Conservation (phyloP, 805 yeast species). For the Candida nitratophila region DNA sequence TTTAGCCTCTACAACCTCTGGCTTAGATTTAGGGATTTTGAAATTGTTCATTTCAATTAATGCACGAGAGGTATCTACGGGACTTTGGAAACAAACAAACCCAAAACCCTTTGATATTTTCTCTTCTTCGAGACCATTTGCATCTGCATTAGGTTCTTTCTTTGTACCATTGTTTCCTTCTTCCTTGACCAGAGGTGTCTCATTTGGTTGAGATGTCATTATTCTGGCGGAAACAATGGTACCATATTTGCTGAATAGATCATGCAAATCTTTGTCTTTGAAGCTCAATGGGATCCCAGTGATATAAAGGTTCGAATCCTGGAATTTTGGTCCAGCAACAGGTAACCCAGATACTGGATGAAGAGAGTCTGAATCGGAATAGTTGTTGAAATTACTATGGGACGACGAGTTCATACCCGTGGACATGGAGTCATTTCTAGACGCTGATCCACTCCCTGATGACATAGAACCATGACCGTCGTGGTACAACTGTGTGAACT, state of each 20-base stretch:
- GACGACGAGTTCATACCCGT: no score
- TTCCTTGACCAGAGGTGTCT: slow-evolving; percentile 1
- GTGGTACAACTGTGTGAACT: no score
- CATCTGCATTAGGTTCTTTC: neutral
- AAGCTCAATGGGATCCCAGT: slow-evolving; percentile 52
- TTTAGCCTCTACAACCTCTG: slow-evolving; percentile 6
- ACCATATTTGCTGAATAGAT: slow-evolving; percentile 41
- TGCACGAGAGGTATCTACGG: slow-evolving; percentile 63
- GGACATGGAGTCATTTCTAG: no score
- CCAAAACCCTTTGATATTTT: slow-evolving; percentile 70
- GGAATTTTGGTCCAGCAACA: slow-evolving; percentile 41
- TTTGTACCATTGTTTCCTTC: neutral
- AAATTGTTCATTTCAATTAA: slow-evolving; percentile 56
- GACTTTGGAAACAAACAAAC: slow-evolving; percentile 66
- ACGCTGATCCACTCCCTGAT: no score
- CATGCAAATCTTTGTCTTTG: slow-evolving; percentile 44
- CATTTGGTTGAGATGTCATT: slow-evolving; percentile 35
- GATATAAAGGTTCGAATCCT: slow-evolving; percentile 69
- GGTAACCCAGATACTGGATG: slow-evolving; percentile 29
- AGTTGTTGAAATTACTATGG: no score
- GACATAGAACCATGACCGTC: no score
- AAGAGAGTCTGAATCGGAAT: slow-evolving; percentile 20
- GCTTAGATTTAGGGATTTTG: slow-evolving; percentile 20
- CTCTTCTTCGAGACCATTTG: slow-evolving; percentile 2
- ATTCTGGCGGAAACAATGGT: slow-evolving; percentile 48